Percentiles rank a stretch among this genome's conserved stretches.
These are phyloP conservation scores for Amanita polypyramis DNA, from an alignment of 768 basidiomycete genomes.

Conservation along the genomic window DNA sequence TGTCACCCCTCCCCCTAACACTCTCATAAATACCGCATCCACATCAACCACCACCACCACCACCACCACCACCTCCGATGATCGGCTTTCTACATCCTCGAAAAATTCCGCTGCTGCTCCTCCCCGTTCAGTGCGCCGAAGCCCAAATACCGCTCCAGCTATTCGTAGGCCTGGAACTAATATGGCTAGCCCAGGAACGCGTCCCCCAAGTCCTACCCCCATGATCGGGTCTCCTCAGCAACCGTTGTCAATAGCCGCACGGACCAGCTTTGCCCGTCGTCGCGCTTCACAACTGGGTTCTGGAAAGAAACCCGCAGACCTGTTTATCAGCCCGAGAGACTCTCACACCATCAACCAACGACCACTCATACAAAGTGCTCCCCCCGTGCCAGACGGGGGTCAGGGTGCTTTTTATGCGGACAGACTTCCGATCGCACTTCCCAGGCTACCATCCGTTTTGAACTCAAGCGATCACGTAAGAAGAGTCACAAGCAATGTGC, in stretches of 20 bases:
- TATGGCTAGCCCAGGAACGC: slow-evolving; percentile 13
- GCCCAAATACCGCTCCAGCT: slow-evolving; percentile 23
- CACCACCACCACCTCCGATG: slow-evolving; percentile 5
- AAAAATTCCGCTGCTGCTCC: slow-evolving; percentile 12
- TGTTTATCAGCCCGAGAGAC: slow-evolving; percentile 65
- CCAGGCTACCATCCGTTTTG: slow-evolving; percentile 47
- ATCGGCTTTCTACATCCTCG: slow-evolving; percentile 11
- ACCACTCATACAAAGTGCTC: slow-evolving; percentile 69
- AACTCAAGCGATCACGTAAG: slow-evolving; percentile 32
- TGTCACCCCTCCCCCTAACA: slow-evolving; percentile 22
- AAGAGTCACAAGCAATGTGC: slow-evolving; percentile 49
- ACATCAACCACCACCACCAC: slow-evolving; percentile 8
- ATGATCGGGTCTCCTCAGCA: slow-evolving; percentile 19
- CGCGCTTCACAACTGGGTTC: slow-evolving; percentile 52
- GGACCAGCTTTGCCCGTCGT: slow-evolving; percentile 62
- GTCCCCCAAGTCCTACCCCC: slow-evolving; percentile 24
- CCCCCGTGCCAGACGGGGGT: slow-evolving; percentile 47
- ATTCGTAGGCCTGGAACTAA: slow-evolving; percentile 19
- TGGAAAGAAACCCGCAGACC: slow-evolving; percentile 67
- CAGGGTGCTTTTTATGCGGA: slow-evolving; percentile 31
- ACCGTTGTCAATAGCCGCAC: slow-evolving; percentile 12
- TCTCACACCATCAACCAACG: slow-evolving; percentile 41
- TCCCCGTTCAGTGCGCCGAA: slow-evolving; percentile 23
- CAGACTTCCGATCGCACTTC: slow-evolving; percentile 53
- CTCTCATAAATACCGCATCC: slow-evolving; percentile 18